Base-by-base conservation (phyloP, 1,139 yeast genomes). In the Geotrichum bryndzae region DNA sequence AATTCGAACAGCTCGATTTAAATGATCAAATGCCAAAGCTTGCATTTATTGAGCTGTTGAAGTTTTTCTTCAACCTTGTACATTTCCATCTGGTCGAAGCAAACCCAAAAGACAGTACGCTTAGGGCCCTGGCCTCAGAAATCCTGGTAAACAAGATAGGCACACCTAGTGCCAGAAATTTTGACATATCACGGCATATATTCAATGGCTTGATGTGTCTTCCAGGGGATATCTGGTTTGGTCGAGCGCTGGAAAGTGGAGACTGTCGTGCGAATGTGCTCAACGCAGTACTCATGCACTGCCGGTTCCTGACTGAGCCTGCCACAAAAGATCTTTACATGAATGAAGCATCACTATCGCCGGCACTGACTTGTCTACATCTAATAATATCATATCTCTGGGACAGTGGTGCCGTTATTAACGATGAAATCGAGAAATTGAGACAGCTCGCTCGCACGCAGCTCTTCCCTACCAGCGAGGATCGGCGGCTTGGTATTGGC, bases 21-120 rank as follows among this genome's bases (percentile, higher is more conserved):
- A 46, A 51, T 23, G 55, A 41, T 33, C 54, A 51, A 8, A 53
- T 58, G 53, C 62, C 61, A n/a, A 54, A 59, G 33, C 58, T 58
- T 22, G 59, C 62, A 23, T 59, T 66, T 50, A 61, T 68, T 53
- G 70, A 68, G 56, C 54, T 61, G 55, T 61, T 68, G 57, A 68
- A 68, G 50, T 52, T 66, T 41, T 27, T 60, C 18, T 67, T 66
- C 58, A 68, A 67, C 51, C 59, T 68, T 45, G 53, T 63, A 53
- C 67, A 68, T 51, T 63, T 64, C 48, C 65, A 68, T 53, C 57
- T 65, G 6, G 61, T 11, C 29, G 45, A 50, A 5, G 48, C 7
- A 38, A 38, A 54, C 1, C 41, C n/a, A 18, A 53, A 35, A 22
- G 25, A n/a, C 51, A 35, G 22, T 23, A 35, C 38, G 8, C 35